A percentile compares a stretch with the other conserved stretches of the same genome.
These are phyloP conservation scores for Plenodomus lindquistii DNA, from an alignment of 2,329 filamentous ascomycete genomes.

Conservation along the genomic window DNA sequence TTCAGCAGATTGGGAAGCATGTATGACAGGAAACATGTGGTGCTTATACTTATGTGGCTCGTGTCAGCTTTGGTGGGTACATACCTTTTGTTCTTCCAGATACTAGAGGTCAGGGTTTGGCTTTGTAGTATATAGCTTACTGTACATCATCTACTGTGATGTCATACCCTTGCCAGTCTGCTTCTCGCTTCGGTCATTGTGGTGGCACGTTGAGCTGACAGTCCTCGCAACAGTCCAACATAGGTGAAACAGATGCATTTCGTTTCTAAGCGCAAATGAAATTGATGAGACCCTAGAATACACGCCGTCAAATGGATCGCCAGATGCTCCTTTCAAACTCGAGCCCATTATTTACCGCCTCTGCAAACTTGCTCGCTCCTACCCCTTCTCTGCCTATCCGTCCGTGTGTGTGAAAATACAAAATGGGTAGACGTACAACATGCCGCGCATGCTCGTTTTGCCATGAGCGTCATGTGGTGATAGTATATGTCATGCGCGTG, in stretches of 20 bases:
- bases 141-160: no score
- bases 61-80: no score
- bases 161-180: no score
- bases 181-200: no score
- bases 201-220: no score
- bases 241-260: constrained; percentile 32
- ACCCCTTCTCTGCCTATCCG: background rate
- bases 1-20: no score
- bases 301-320: constrained; percentile 41
- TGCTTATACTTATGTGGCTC: no score
- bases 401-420: constrained; percentile 29
- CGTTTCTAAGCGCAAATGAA: constrained; percentile 38
- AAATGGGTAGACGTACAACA: constrained; percentile 44
- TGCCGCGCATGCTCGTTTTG: constrained; percentile 26
- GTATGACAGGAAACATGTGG: no score
- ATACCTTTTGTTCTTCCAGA: no score
- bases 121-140: no score
- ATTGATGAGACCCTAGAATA: constrained; percentile 41
- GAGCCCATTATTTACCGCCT: constrained; percentile 40
- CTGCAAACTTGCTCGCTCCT: constrained; percentile 8
- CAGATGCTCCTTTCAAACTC: constrained; percentile 31
- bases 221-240: background rate
- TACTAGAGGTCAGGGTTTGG: no score
- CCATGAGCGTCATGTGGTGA: constrained; percentile 31
- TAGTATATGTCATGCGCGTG: constrained; percentile 19